Evolutionary conservation across 352 stramenopile species (phyloP).

Genomic region (Phytophthora gonapodyides): DNA sequence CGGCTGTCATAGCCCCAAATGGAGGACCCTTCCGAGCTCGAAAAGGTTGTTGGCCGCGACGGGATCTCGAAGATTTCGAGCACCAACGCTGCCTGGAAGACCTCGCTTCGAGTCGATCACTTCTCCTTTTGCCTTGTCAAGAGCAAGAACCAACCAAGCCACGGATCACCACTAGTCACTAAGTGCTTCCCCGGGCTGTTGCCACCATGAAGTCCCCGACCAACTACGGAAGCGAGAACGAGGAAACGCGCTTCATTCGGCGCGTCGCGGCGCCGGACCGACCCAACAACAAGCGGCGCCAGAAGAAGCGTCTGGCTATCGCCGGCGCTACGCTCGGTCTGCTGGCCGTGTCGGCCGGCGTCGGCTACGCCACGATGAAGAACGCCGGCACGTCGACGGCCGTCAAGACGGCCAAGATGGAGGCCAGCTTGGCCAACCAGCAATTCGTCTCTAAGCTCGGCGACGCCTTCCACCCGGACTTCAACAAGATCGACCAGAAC

Average conservation of each 20-base stretch:
- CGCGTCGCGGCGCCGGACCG: conserved; percentile 58
- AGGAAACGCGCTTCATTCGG: conserved; percentile 63
- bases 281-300: conserved; percentile 40
- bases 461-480: conserved; percentile 47
- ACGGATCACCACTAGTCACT: conserved; percentile 22
- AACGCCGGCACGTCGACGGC: conserved; percentile 5
- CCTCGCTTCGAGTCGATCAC: conserved; percentile 10
- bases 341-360: conserved; percentile 44
- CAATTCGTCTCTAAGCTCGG: conserved; percentile 41
- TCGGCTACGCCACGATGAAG: conserved; percentile 50
- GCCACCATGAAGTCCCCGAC: conserved; percentile 64
- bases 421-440: conserved; percentile 17
- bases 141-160: conserved; percentile 4
- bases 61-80: too few relatives aligned
- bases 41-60: conserved; percentile 3
- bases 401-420: conserved; percentile 20
- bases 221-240: conserved; percentile 66
- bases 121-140: conserved; percentile 28
- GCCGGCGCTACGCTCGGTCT: conserved; percentile 51
- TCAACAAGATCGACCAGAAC: conserved; percentile 44
- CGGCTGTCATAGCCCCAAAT: conserved; percentile 10
- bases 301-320: conserved; percentile 57
- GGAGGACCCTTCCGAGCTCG: conserved; percentile 1
- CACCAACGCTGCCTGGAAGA: too few relatives aligned
- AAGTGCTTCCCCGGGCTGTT: conserved; percentile 18